phyloP scores from a whole-genome alignment of 176 grass and related monocot genomes.

The Themeda triandra region DNA sequence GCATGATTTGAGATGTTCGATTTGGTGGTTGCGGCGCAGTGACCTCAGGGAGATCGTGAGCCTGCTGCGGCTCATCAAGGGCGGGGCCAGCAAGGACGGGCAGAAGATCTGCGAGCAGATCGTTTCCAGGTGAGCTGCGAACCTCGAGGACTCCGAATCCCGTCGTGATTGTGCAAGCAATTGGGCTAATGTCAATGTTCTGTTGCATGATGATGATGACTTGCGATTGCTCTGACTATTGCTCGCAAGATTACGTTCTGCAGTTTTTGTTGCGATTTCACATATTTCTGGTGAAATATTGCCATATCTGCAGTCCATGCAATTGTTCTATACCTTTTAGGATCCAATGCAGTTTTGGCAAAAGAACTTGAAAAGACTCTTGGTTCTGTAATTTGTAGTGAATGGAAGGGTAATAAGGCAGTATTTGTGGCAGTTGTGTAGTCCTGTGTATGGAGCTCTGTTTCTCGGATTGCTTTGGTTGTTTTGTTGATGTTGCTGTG shows the following conservation, averaged over 20 bases:
- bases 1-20: not conserved
- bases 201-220: not conserved
- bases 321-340: not conserved
- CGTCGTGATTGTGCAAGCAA: not conserved
- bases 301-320: not conserved
- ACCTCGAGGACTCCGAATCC: not conserved
- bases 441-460: not conserved
- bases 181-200: not conserved
- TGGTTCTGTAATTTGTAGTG: not conserved
- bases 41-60: conserved; percentile 60
- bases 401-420: not conserved
- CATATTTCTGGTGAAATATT: not conserved
- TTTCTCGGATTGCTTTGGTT: not conserved
- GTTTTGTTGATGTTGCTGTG: not conserved
- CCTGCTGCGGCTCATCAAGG: conserved; percentile 66
- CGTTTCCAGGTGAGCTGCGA: conserved; percentile 38
- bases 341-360: not conserved
- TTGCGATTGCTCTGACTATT: not conserved
- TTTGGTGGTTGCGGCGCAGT: conserved; percentile 21
- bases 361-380: not conserved
- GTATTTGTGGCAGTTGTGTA: not conserved
- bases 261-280: not conserved
- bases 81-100: conserved; percentile 45
- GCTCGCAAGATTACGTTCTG: not conserved
- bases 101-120: conserved; percentile 63